Percentiles rank a stretch among this genome's conserved stretches.
These are phyloP conservation scores for Isatis tinctoria DNA, from an alignment of 345 rosid species.

Conservation along the genomic window DNA sequence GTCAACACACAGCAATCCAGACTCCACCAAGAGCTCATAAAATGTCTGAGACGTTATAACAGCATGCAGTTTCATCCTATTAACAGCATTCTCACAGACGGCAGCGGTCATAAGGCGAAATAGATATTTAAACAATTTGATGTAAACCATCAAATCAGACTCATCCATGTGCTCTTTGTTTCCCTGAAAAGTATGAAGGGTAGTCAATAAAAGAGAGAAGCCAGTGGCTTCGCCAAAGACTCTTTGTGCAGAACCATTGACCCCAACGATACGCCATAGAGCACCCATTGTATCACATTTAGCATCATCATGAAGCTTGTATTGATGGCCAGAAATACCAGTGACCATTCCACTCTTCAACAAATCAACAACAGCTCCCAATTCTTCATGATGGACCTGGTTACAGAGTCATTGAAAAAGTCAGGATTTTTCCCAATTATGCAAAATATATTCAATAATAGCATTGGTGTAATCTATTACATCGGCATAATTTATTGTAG, in stretches of 20 bases:
- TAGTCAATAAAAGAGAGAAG: constrained; percentile 90
- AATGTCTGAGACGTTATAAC: constrained; percentile 85
- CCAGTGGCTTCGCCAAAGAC: constrained; percentile 98
- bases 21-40: constrained; percentile 84
- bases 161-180: constrained; percentile 56
- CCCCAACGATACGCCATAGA: constrained; percentile 92
- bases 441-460: constrained; percentile 5
- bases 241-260: constrained; percentile 75
- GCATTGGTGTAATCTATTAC: background rate
- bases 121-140: constrained; percentile 79
- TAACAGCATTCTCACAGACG: constrained; percentile 69
- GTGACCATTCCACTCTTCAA: constrained; percentile 98
- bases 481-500: background rate
- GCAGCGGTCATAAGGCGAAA: constrained; percentile 89
- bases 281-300: constrained; percentile 97
- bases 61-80: constrained; percentile 79
- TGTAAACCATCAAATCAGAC: constrained; percentile 45
- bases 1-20: constrained; percentile 92
- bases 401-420: constrained; percentile 11
- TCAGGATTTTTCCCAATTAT: background rate
- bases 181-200: constrained; percentile 85
- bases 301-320: constrained; percentile 85
- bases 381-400: constrained; percentile 91
- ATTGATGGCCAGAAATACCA: constrained; percentile 79
- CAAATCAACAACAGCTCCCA: constrained; percentile 86